Evolutionary conservation across 1,284 basidiomycete genomes (phyloP), one percentile per base, ranked within the genome.

Genomic region (Ganoderma lucidum): DNA sequence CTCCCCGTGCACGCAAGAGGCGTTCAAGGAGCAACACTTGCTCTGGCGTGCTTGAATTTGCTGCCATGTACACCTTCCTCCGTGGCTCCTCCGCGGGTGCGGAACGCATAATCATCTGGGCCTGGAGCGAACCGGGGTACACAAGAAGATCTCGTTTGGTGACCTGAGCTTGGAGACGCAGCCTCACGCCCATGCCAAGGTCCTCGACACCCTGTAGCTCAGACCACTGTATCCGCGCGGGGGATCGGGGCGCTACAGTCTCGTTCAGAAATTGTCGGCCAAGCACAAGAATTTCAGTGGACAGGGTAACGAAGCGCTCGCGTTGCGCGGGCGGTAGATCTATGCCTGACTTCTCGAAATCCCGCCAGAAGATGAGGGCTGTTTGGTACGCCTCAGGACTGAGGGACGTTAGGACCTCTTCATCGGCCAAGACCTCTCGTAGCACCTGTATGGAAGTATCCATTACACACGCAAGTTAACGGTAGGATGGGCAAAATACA

Each of bases 271-370:
- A 99, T 66, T 92, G 87, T 15, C 97, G 89, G 6, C 96, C 96
- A 9, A 98, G 90, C 0, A 92, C 85, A n/a, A 98, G 85, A 69
- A 99, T 95, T 62, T 95, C 92, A 42, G 97, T 95, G n/a, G 95
- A 97, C 14, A 99, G 85, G 3, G 92, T 87, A 15, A 99, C 96
- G 74, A 99, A 98, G 63, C 88, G 89, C 53, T 90, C 85, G 35
- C 97, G 88, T 74, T 95, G 86, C 2, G 85, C 84, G 0, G 92
- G 89, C 9, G 96, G 93, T 5, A 99, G 87, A 78, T 97, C 89
- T 74, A 99, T 98, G 0, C 96, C 97, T 8, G 96, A 98, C 80
- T 97, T 97, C 79, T 98, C 96, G 82, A 99, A 99, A 84, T 99
- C 98, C 63, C 93, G 89, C 87, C 96, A 92, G 81, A 99, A 99